Conservation (phyloP, 306 rosid genomes). For the Trifolium dubium region DNA sequence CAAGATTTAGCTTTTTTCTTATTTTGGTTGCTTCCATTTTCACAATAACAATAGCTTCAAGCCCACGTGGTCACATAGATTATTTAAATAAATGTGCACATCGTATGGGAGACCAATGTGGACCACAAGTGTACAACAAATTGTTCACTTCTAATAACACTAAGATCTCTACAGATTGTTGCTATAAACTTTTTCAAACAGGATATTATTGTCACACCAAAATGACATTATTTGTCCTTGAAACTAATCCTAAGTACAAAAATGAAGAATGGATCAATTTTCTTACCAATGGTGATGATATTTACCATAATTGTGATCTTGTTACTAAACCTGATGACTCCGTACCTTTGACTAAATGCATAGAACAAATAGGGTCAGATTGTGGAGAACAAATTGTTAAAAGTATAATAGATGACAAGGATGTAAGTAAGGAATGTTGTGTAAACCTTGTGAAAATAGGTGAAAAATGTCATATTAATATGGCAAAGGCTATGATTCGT, state of each 20-base stretch:
- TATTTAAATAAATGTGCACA: conserved; percentile 1
- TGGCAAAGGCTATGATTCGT: conserved; percentile 34
- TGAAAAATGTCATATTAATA: conserved; percentile 6
- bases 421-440: neutral
- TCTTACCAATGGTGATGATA: neutral
- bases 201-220: conserved; percentile 14
- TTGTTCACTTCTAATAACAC: neutral
- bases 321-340: neutral
- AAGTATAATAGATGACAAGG: neutral
- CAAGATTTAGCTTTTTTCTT: neutral
- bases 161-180: neutral
- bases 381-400: conserved; percentile 4
- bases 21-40: conserved; percentile 9
- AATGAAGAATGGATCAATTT: neutral
- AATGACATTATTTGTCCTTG: neutral
- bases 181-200: conserved; percentile 7
- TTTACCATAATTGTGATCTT: conserved; percentile 23
- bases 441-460: conserved; percentile 26
- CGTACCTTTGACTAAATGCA: neutral
- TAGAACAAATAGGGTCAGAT: neutral
- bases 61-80: no score
- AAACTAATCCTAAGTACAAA: neutral
- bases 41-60: neutral
- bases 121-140: neutral
- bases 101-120: conserved; percentile 1